Conservation (phyloP, 306 rosid species). For the Ammopiptanthus mongolicus region DNA sequence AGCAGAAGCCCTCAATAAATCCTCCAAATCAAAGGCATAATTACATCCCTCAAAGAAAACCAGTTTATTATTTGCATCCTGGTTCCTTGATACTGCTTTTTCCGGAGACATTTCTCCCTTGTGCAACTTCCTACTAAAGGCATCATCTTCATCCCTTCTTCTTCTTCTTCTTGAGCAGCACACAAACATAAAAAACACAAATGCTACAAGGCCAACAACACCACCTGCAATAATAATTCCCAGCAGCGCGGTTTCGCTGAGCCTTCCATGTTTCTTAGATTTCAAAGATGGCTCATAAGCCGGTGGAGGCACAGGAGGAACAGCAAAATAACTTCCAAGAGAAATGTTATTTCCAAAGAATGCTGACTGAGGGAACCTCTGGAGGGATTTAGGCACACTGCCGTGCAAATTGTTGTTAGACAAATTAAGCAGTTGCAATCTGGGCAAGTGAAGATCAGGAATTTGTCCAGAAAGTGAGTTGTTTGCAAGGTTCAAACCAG, state of each 20-base stretch:
- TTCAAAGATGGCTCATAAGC: conserved; percentile 20
- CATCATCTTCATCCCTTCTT: conserved; percentile 35
- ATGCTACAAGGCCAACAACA: conserved; percentile 55
- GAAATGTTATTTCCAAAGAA: conserved; percentile 63
- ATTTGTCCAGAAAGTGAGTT: conserved; percentile 71
- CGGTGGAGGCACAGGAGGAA: conserved; percentile 45
- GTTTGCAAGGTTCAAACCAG: conserved; percentile 73
- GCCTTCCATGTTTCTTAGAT: conserved; percentile 38
- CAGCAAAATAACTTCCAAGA: conserved; percentile 15
- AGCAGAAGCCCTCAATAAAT: conserved; percentile 46
- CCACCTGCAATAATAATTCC: conserved; percentile 55
- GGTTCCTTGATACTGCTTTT: conserved; percentile 68
- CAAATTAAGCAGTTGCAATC: conserved; percentile 48
- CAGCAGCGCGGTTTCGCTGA: conserved; percentile 57
- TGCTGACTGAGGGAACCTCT: conserved; percentile 55
- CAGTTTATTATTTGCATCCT: conserved; percentile 56
- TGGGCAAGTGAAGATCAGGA: conserved; percentile 48
- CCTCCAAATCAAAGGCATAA: conserved; percentile 44
- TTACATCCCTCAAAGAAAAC: conserved; percentile 39
- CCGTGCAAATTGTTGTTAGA: conserved; percentile 65
- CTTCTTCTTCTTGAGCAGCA: conserved; percentile 53
- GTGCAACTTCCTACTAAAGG: conserved; percentile 51
- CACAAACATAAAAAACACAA: conserved; percentile 48
- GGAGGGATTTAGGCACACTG: conserved; percentile 53
- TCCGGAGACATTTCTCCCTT: conserved; percentile 90